Conservation (phyloP, 352 stramenopile species). For the Globisporangium paddicum region DNA sequence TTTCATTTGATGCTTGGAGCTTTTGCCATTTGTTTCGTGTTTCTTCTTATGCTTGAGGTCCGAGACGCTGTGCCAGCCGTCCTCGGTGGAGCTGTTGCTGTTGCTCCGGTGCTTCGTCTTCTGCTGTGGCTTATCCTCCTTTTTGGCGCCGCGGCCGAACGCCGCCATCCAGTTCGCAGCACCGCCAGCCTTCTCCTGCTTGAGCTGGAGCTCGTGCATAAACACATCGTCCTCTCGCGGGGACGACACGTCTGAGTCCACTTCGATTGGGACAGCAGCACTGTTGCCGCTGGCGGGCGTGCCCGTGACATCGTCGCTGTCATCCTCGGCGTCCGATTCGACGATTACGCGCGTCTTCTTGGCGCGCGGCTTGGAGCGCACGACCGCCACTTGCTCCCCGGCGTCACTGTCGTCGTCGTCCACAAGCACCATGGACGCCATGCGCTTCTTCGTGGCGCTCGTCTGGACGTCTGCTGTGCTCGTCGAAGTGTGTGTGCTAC, state of each 20-base stretch:
- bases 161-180: conserved; percentile 51
- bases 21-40: background rate
- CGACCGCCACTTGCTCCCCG: conserved; percentile 43
- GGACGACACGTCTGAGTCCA: conserved; percentile 48
- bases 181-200: conserved; percentile 17
- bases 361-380: conserved; percentile 27
- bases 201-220: conserved; percentile 25
- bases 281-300: conserved; percentile 12
- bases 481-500: background rate
- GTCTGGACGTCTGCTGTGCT: conserved; percentile 5
- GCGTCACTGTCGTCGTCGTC: conserved; percentile 29
- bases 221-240: conserved; percentile 30
- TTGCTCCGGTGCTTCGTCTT: background rate
- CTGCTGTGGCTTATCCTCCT: background rate
- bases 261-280: conserved; percentile 8
- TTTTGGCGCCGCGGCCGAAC: conserved; percentile 20
- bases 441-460: conserved; percentile 20
- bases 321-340: conserved; percentile 52
- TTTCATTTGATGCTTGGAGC: background rate
- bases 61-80: conserved; percentile 15
- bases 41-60: conserved; percentile 12
- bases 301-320: too few species aligned
- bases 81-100: background rate
- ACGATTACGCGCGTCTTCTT: conserved; percentile 61
- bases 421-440: conserved; percentile 18